Conservation (phyloP, 176 grass and related monocot genomes). For the Zizania latifolia region DNA sequence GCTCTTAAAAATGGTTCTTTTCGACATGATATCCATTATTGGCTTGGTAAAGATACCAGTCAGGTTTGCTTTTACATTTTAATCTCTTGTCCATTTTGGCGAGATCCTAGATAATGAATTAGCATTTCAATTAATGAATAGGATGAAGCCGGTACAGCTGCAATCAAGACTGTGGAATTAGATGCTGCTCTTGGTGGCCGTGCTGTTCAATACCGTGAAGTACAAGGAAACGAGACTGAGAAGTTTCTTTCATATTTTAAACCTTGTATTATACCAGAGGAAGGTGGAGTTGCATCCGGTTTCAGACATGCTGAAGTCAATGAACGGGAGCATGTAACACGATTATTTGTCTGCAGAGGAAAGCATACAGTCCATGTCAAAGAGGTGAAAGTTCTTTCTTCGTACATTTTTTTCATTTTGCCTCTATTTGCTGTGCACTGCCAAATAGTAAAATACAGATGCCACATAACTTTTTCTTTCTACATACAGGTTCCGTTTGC, state of each 20-base stretch:
- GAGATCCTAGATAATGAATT: constrained; percentile 7
- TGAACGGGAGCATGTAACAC: constrained; percentile 57
- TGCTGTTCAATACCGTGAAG: constrained; percentile 95
- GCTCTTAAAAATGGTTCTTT: constrained; percentile 86
- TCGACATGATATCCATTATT: constrained; percentile 93
- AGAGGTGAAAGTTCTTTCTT: constrained; percentile 50
- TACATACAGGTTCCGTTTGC: constrained; percentile 75
- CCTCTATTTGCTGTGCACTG: constrained; percentile 9
- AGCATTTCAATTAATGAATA: constrained; percentile 39
- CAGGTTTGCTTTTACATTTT: constrained; percentile 51
- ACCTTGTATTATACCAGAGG: constrained; percentile 94
- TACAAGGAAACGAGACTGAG: constrained; percentile 92
- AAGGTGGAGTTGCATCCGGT: constrained; percentile 83
- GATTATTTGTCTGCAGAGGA: constrained; percentile 94
- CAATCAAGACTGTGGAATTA: constrained; percentile 90
- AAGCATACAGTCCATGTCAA: constrained; percentile 98
- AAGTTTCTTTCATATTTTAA: constrained; percentile 99
- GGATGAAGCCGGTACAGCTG: constrained; percentile 94
- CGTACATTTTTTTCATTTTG: neutral
- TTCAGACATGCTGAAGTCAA: constrained; percentile 78
- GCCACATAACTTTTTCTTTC: constrained; percentile 22
- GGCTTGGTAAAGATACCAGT: constrained; percentile 97
- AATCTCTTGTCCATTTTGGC: constrained; percentile 11
- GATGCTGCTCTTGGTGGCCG: constrained; percentile 92
- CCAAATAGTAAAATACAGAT: neutral